Evolutionary conservation across 2,329 filamentous ascomycete species (phyloP).

Genomic region (Fusarium virguliforme): DNA sequence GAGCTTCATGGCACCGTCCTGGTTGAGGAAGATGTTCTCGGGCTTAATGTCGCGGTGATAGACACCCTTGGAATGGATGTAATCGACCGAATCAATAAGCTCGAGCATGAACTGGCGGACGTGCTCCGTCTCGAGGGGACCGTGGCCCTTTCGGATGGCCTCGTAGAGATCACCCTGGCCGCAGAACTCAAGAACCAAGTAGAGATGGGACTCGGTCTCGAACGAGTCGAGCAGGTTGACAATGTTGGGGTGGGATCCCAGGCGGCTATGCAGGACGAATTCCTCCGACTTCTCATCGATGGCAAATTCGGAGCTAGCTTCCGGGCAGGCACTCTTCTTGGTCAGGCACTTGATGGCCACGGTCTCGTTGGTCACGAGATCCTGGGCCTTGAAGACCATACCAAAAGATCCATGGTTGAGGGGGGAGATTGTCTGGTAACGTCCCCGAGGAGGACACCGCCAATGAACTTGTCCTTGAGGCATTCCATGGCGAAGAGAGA

Average conservation of each 20-base stretch:
- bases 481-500: constrained; percentile 77
- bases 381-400: constrained; percentile 95
- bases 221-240: constrained; percentile 94
- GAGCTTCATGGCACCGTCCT: constrained; percentile 92
- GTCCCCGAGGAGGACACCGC: constrained; percentile 86
- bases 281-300: constrained; percentile 89
- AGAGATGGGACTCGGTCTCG: constrained; percentile 91
- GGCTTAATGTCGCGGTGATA: constrained; percentile 99
- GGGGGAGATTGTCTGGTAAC: constrained; percentile 91
- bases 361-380: constrained; percentile 80
- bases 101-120: constrained; percentile 98
- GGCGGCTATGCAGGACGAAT: constrained; percentile 82
- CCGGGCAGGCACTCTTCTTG: constrained; percentile 79
- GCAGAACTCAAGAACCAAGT: constrained; percentile 96
- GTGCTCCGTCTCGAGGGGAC: constrained; percentile 94
- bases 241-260: constrained; percentile 88
- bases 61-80: constrained; percentile 91
- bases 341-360: constrained; percentile 98
- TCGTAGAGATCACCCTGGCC: constrained; percentile 97
- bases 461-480: constrained; percentile 85
- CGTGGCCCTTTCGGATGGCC: constrained; percentile 90
- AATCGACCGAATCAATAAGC: constrained; percentile 89
- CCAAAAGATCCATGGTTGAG: constrained; percentile 99
- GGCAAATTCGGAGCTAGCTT: constrained; percentile 75
- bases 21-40: constrained; percentile 96